Percentiles rank a stretch among this genome's conserved stretches.
These are phyloP conservation scores for Tuber umbilicatum DNA, from an alignment of 495 filamentous ascomycete genomes.

Conservation along the genomic window DNA sequence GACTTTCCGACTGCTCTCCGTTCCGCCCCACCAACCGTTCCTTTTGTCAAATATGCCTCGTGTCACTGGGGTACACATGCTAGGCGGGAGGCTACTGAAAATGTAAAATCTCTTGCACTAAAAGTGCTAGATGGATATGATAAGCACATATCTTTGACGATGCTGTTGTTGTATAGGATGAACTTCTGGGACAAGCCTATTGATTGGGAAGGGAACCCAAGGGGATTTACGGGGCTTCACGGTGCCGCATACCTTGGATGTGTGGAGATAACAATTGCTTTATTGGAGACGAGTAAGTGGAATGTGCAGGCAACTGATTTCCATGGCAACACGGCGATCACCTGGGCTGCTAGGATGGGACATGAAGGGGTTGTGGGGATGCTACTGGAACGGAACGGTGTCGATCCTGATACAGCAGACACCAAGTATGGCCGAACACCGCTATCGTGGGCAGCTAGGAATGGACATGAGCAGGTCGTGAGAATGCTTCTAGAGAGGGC, in stretches of 20 bases:
- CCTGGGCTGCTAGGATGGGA: not conserved
- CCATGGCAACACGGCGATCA: not conserved
- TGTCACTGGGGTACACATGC: not conserved
- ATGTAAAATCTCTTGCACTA: not conserved
- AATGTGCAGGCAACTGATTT: not conserved
- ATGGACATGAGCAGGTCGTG: not conserved
- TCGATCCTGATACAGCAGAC: not conserved
- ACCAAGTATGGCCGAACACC: not conserved
- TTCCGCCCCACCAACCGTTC: not conserved
- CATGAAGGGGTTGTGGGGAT: not conserved
- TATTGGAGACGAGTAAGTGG: not conserved
- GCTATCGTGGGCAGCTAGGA: not conserved
- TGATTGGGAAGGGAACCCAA: accelerated
- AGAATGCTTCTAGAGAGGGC: not conserved
- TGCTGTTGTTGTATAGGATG: not conserved
- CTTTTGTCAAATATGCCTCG: not conserved
- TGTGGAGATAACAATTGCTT: not conserved
- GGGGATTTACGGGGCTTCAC: not conserved
- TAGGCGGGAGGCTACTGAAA: not conserved
- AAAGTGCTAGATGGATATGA: not conserved
- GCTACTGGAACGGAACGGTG: not conserved
- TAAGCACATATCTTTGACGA: not conserved
- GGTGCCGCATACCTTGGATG: not conserved
- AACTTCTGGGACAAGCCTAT: not conserved
- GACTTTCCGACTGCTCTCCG: not conserved